Evolutionary conservation across 306 rosid genomes (phyloP).

Genomic region (Oxytropis ochrocephala): DNA sequence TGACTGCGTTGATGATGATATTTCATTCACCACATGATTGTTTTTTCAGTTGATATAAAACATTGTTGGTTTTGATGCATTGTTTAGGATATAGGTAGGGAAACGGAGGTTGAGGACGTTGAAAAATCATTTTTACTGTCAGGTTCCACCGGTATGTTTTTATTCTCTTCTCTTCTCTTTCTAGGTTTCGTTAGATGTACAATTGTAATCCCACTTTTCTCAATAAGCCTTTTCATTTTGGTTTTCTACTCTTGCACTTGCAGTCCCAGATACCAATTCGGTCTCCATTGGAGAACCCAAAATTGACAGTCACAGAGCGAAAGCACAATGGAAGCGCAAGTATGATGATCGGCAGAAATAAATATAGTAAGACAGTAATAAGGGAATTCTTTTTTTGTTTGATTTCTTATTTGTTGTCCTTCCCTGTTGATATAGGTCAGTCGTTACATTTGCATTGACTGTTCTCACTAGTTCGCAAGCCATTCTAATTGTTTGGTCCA

Average conservation of each 20-base stretch:
- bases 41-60: not conserved
- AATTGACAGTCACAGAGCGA: slow-evolving; percentile 14
- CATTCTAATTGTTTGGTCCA: slow-evolving; percentile 93
- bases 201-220: not conserved
- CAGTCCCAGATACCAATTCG: slow-evolving; percentile 17
- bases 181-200: not conserved
- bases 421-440: slow-evolving; percentile 42
- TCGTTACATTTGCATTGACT: slow-evolving; percentile 74
- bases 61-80: not conserved
- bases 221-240: not conserved
- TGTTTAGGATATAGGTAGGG: slow-evolving; percentile 23
- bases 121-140: slow-evolving; percentile 21
- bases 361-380: not conserved
- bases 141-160: not conserved
- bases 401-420: not conserved
- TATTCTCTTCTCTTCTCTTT: not conserved
- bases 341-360: not conserved
- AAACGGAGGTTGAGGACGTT: not conserved
- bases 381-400: not conserved
- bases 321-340: slow-evolving; percentile 38
- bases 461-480: slow-evolving; percentile 92
- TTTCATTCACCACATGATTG: not conserved
- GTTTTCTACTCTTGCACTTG: not conserved
- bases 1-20: slow-evolving; percentile 2
- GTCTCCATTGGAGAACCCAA: slow-evolving; percentile 23